Conservation (phyloP, 2,329 filamentous ascomycete genomes). For the Monascus ruber region DNA sequence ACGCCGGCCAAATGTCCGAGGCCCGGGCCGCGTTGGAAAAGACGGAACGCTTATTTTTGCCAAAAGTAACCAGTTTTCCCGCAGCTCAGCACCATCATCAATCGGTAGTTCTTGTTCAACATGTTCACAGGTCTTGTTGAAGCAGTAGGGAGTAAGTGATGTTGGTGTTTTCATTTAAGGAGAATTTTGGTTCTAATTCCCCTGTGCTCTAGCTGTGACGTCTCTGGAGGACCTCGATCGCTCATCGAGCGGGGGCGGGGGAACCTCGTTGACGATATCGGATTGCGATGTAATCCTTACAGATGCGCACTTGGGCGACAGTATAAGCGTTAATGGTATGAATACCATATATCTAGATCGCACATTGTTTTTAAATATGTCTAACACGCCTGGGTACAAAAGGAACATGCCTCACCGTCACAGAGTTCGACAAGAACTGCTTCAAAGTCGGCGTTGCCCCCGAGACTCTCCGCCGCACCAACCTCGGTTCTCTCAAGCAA, state of each 20-base stretch:
- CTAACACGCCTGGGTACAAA: background rate
- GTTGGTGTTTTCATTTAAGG: too few relatives aligned
- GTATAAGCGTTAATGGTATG: constrained; percentile 79
- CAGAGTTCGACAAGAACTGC: constrained; percentile 47
- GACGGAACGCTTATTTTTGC: too few relatives aligned
- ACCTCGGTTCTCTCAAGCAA: constrained; percentile 63
- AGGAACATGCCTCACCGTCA: constrained; percentile 84
- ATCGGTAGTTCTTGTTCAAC: constrained; percentile 1
- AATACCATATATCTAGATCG: background rate
- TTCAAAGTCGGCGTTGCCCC: constrained; percentile 94
- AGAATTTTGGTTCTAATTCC: background rate
- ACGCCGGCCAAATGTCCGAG: too few relatives aligned
- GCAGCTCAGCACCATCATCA: too few relatives aligned
- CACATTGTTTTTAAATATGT: too few relatives aligned
- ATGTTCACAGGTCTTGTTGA: constrained; percentile 98
- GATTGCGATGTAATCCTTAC: constrained; percentile 64
- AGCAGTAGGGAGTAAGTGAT: constrained; percentile 70
- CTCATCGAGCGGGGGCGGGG: constrained; percentile 58
- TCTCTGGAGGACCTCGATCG: constrained; percentile 69
- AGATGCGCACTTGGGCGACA: constrained; percentile 81
- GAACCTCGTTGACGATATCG: constrained; percentile 80
- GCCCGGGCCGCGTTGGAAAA: too few relatives aligned
- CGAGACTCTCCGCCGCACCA: constrained; percentile 90
- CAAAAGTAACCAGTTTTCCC: too few relatives aligned
- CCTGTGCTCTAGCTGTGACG: constrained; percentile 56